Conservation (phyloP, 768 basidiomycete genomes). For the Russula earlei region DNA sequence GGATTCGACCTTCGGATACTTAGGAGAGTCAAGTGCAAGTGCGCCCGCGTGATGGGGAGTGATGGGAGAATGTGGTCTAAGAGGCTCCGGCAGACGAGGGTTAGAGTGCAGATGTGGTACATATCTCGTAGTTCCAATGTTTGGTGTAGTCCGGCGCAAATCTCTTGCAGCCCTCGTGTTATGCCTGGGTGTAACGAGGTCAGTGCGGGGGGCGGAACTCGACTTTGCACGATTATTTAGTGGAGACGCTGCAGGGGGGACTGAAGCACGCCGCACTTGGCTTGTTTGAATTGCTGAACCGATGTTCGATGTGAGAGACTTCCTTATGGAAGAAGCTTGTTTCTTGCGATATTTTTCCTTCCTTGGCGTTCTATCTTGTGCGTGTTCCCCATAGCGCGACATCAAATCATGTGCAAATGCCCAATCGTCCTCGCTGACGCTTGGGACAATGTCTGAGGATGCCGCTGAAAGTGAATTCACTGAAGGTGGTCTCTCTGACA, state of each 20-base stretch:
- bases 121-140: neutral
- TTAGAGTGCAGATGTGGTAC: neutral
- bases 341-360: neutral
- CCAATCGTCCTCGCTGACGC: conserved; percentile 30
- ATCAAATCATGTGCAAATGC: conserved; percentile 29
- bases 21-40: neutral
- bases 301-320: conserved; percentile 1
- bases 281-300: neutral
- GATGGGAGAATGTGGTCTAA: neutral
- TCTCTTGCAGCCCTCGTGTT: neutral
- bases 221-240: conserved; percentile 10
- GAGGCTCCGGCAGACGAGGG: neutral
- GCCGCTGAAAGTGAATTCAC: conserved; percentile 3
- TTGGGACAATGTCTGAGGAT: conserved; percentile 6
- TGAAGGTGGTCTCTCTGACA: neutral
- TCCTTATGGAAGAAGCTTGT: neutral
- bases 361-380: neutral
- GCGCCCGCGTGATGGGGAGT: neutral
- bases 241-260: neutral
- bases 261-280: conserved; percentile 7
- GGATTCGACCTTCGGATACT: neutral
- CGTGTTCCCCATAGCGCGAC: conserved; percentile 16
- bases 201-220: conserved; percentile 7
- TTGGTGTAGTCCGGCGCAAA: neutral
- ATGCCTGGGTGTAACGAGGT: neutral